Evolutionary conservation across 208 protist genomes (phyloP), one percentile per base, ranked within the genome.

Genomic region (Zelonia costaricensis): DNA sequence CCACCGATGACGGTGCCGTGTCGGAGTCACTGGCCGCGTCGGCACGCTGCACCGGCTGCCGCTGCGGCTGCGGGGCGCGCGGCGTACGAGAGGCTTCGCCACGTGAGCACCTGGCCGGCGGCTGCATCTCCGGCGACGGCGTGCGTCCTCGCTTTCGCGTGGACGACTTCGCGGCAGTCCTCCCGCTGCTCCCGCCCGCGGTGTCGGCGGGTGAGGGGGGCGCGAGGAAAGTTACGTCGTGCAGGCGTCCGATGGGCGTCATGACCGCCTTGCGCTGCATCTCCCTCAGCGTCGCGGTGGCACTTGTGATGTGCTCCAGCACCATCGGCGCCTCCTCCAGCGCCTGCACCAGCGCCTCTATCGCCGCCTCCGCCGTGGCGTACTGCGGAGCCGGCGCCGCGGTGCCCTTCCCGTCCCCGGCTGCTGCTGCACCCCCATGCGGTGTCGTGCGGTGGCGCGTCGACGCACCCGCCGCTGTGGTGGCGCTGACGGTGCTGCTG

Each of bases 301-400:
- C 38, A 39, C 35, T 35, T 16, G 55, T 46, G 13, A 74, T 35
- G 38, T 52, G 28, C 18, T 39, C 43, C 13, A 77, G 30, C 12
- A 77, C 40, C 3, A 55, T 33, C 23, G 63, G 71, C 15, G 71
- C 71, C 15, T 57, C 56, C 43, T 69, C 53, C 35, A 77, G 54
- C 9, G 55, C 40, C 46, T 63, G 31, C 25, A 72, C 25, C 35
- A 62, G 18, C 20, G 47, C 62, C 46, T 70, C 49, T 16, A 76
- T 16, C 18, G 33, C 58, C n/a, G 35, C 57, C 42, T 46, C 55
- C n/a, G 52, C 55, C 36, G 13, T 23, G 1, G 35, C 57, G 36
- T 69, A 65, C 44, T 48, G 49, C 53, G 58, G 57, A 2, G 57
- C 18, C 23, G 27, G 47, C 31, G 1, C 28, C 7, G 5, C 6